These are phyloP conservation scores for Leishmania turanica DNA, from an alignment of 208 protist species.

Conservation along the genomic window DNA sequence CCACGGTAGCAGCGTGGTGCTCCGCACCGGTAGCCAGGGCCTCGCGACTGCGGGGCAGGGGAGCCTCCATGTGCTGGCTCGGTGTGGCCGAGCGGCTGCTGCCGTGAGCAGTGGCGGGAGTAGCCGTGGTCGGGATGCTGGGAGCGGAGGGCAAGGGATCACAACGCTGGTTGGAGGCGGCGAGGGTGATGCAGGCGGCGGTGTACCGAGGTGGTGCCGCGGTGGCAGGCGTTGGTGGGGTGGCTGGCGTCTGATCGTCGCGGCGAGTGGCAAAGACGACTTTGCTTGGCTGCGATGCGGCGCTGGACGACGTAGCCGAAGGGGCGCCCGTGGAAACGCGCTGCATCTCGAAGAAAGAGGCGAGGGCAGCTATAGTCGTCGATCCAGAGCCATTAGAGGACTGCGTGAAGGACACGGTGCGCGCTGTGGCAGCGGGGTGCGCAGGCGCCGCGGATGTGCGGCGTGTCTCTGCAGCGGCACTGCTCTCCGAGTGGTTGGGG, in stretches of 20 bases:
- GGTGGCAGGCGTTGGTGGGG: neutral
- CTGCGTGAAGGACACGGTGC: conserved; percentile 4
- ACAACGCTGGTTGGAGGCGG: neutral
- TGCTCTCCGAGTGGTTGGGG: neutral
- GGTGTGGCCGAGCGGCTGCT: conserved; percentile 4
- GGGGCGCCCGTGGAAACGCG: neutral
- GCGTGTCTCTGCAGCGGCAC: neutral
- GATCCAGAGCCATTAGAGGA: neutral
- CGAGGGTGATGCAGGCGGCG: conserved; percentile 11
- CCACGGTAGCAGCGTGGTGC: neutral
- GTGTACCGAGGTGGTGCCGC: conserved; percentile 22
- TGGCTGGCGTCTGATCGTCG: neutral
- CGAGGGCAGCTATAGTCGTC: conserved; percentile 1
- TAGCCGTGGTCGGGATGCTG: neutral
- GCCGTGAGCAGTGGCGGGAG: neutral
- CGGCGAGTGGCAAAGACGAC: neutral
- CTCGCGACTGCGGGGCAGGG: conserved; percentile 19
- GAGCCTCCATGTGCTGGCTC: neutral
- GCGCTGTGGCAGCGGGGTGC: neutral
- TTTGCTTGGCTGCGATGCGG: neutral
- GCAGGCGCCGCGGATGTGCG: neutral
- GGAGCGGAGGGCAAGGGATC: neutral
- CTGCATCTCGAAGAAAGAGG: neutral
- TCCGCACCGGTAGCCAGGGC: neutral
- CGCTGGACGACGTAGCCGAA: neutral